phyloP scores from a whole-genome alignment of 306 rosid species.

The Prinsepia uniflora region DNA sequence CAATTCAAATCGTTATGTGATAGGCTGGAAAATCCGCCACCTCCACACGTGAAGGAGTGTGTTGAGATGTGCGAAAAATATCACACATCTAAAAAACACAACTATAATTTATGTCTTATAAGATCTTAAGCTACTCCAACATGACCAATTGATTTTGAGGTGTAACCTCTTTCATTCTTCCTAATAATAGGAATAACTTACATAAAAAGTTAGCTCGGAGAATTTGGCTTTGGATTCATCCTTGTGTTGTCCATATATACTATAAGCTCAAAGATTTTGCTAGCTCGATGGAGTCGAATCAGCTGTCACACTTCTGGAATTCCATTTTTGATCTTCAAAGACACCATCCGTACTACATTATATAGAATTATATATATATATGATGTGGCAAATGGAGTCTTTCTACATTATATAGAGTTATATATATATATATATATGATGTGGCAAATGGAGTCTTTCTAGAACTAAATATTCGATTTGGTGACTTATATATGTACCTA shows the following conservation, averaged over 20 bases:
- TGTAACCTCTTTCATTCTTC: no score
- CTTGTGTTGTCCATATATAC: neutral
- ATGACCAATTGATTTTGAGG: no score
- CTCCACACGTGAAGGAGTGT: no score
- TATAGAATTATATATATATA: neutral
- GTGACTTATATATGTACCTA: conserved; percentile 20
- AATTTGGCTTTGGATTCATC: neutral
- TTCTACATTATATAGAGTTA: no score
- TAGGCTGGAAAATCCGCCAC: no score
- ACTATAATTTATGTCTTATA: no score
- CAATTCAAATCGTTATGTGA: no score
- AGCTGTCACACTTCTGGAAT: neutral
- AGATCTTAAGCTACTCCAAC: no score
- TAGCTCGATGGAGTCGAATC: neutral
- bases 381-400: conserved; percentile 31
- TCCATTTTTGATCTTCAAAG: neutral
- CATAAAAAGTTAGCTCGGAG: neutral
- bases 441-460: conserved; percentile 34
- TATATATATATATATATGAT: neutral
- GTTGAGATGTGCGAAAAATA: no score
- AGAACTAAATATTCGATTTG: conserved; percentile 30
- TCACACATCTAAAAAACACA: no score
- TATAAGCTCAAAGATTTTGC: neutral
- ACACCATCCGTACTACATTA: neutral
- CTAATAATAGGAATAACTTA: no score